Base-by-base conservation (phyloP, 2,329 filamentous ascomycete genomes). In the Mycosphaerella arachidis region DNA sequence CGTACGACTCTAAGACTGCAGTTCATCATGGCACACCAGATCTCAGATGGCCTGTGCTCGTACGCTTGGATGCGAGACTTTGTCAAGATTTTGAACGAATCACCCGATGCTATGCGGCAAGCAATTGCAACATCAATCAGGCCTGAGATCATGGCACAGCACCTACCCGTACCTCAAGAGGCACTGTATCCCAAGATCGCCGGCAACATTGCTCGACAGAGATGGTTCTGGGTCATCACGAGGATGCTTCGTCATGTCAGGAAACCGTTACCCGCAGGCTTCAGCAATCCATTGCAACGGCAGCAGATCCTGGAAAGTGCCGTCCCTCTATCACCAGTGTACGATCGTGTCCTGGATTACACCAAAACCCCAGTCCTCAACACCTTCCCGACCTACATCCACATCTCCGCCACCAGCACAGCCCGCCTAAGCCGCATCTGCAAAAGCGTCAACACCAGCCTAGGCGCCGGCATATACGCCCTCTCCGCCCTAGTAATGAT, bases 161-260 rank as follows among this genome's bases (percentile, higher is more conserved):
- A 68, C 18, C 67, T 80, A 0, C 78, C 78, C 3, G 69, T 71
- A 1, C 76, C 78, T 1, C 78, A 81, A 67, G 79, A 81, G 69
- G 77, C 78, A 20, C 61, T 79, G 0, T 81, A 80, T 53, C 77
- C 78, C 1, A 65, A 61, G 0, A 70, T 79, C 0, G 48, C 67
- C 1, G 76, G 77, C 33, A 75, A 63, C 24, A 56, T 56, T 40
- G 78, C 77, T 1, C 67, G 75, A 20, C 71, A 75, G 65, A 70
- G 78, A 52, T 81, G 78, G 78, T 79, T 78, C 64, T 81, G 79
- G 79, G 72, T 74, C 6, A 72, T 81, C 7, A 72, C 76, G 8
- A 70, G 77, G 20, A 73, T 80, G 7, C 70, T 80, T 16, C 68
- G 78, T 6, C 75, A 80, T 56, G 72, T 79, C 1, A 67, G 74